Conservation (phyloP, 257 asterid species). For the Leptodermis oblonga region DNA sequence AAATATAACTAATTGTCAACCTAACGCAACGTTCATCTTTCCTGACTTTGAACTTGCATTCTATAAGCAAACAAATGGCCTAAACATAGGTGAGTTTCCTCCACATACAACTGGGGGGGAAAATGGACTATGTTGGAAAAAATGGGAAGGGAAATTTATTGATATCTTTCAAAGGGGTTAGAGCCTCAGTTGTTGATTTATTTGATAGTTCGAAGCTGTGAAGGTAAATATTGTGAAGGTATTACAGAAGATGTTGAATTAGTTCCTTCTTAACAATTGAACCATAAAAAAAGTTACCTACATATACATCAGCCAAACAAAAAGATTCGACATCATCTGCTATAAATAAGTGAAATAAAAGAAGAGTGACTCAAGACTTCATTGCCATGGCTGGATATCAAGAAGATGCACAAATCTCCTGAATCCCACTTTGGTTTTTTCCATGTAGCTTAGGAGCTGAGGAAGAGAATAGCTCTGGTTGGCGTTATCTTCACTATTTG, state of each 20-base stretch:
- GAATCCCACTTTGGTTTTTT: not conserved
- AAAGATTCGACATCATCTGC: conserved; percentile 17
- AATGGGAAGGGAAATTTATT: too few species aligned
- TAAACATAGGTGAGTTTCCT: too few species aligned
- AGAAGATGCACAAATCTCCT: not conserved
- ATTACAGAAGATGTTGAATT: not conserved
- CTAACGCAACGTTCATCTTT: too few species aligned
- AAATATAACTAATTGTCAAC: too few species aligned
- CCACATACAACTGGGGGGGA: too few species aligned
- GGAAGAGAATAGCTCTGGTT: not conserved
- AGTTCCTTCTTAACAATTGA: not conserved
- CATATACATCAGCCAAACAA: conserved; percentile 21
- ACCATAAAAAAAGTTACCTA: not conserved
- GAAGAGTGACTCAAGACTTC: not conserved
- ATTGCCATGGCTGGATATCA: not conserved
- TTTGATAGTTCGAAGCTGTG: not conserved
- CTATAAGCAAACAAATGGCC: too few species aligned
- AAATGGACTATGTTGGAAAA: too few species aligned
- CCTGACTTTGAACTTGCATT: too few species aligned
- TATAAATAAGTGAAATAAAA: not conserved
- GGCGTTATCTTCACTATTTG: not conserved
- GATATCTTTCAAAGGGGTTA: too few species aligned
- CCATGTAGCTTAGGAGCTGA: conserved; percentile 1
- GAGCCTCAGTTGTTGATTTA: too few species aligned
- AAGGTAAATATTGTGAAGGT: not conserved